Evolutionary conservation across 2,329 filamentous ascomycete species (phyloP).

Genomic region (Aspergillus tanneri): DNA sequence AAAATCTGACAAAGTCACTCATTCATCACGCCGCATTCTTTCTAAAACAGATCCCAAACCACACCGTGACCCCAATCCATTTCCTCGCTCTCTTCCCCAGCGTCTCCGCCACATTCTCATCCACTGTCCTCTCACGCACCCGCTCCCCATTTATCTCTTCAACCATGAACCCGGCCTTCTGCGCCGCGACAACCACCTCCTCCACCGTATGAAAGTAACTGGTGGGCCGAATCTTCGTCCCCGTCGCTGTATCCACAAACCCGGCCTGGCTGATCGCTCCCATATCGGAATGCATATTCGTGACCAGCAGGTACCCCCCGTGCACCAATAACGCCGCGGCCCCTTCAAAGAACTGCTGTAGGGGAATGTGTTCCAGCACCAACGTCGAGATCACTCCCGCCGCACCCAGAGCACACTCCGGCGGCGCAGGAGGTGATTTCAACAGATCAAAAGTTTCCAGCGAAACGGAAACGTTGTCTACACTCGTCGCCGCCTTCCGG

Average conservation of each 20-base stretch:
- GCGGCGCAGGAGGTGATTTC: conserved; percentile 22
- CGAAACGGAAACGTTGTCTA: conserved; percentile 11
- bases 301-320: conserved; percentile 57
- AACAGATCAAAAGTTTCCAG: conserved; percentile 46
- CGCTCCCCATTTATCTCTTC: conserved; percentile 32
- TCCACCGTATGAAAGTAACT: conserved; percentile 58
- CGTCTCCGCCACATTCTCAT: conserved; percentile 56
- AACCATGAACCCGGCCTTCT: conserved; percentile 47
- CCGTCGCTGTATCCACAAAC: conserved; percentile 55
- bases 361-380: conserved; percentile 63
- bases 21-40: conserved; percentile 20
- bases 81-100: conserved; percentile 63
- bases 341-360: conserved; percentile 57
- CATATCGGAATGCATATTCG: conserved; percentile 69
- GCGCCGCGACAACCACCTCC: conserved; percentile 54
- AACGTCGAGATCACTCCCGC: conserved; percentile 60
- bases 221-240: conserved; percentile 58
- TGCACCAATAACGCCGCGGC: conserved; percentile 45
- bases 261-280: conserved; percentile 60
- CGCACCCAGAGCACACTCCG: conserved; percentile 26
- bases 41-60: conserved; percentile 54
- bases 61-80: conserved; percentile 59
- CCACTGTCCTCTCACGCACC: conserved; percentile 46
- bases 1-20: conserved; percentile 8
- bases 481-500: conserved; percentile 7